Evolutionary conservation across 805 yeast species (phyloP), one percentile per base, ranked within the genome.

Genomic region (Candida ficus): DNA sequence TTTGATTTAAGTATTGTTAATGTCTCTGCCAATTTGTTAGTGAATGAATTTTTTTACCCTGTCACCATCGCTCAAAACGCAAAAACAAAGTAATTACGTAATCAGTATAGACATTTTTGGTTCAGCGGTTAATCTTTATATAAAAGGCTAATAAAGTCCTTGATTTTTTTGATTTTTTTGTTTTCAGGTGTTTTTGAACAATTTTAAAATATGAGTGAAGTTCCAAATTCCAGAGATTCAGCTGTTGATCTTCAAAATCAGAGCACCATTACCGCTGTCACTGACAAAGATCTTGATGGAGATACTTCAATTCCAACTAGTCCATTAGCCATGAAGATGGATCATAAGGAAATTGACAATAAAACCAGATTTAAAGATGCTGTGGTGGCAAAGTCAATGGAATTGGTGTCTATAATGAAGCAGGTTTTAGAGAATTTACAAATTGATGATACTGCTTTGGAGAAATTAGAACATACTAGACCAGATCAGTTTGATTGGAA

Each of bases 401-500:
- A 33, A 23, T 25, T 44, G 35, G 35, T 44, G 14, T 19, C 39
- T 3, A 29, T 44, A 4, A 42, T 44, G 42, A 38, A 36, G 13
- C 29, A 30, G 12, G 9, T 44, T 14, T 33, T 29, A 13, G 21
- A 29, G 5, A 29, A 25, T 19, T 19, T 38, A n/a, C 29, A 29
- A 3, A 9, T 21, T 3, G 21, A 35, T 7, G 40, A 32, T 5
- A 13, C 29, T 16, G 22, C 25, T 12, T 20, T 38, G 37, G 26
- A 35, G 6, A 11, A 12, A 5, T 26, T 36, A 17, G 32, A 31
- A 7, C 8, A 8, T 1, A 32, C 23, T 13, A 29, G 23, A n/a
- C 37, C 37, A 14, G 33, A 31, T 1, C 18, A 33, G 5, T 42
- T 50, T 31, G 40, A 45, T 14, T 50, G 55, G 55, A 32, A 41